Evolutionary conservation across 495 filamentous ascomycete species (phyloP).

Genomic region (Aspergillus affinis): DNA sequence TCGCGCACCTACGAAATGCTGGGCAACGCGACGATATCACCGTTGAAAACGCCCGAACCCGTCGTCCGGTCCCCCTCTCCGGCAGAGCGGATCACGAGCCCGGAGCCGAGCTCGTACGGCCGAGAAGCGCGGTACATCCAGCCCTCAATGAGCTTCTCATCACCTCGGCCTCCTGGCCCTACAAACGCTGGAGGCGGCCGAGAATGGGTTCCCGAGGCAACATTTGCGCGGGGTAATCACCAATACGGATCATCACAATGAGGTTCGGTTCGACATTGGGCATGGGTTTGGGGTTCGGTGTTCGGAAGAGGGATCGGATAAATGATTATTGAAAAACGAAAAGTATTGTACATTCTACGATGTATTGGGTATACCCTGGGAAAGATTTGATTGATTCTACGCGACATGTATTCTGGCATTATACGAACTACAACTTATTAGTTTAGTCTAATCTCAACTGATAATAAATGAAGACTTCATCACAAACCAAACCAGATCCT

Average conservation of each 20-base stretch:
- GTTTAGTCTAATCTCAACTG: neutral
- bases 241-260: conserved; percentile 8
- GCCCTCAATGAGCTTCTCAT: conserved; percentile 60
- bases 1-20: conserved; percentile 84
- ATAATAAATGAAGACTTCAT: neutral
- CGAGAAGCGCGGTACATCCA: conserved; percentile 55
- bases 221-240: conserved; percentile 33
- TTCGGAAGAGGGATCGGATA: neutral
- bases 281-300: neutral
- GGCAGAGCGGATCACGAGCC: conserved; percentile 30
- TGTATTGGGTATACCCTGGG: neutral
- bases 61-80: conserved; percentile 44
- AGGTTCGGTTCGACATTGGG: conserved; percentile 10
- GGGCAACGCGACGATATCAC: conserved; percentile 35
- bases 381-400: neutral
- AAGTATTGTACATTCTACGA: conserved; percentile 18
- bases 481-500: no score
- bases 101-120: conserved; percentile 40
- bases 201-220: conserved; percentile 42
- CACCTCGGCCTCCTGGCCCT: conserved; percentile 51
- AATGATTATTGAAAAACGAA: neutral
- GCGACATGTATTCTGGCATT: neutral
- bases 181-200: conserved; percentile 20
- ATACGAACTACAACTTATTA: neutral
- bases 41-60: conserved; percentile 45